Evolutionary conservation across 371 early-diverging fungal genomes (phyloP).

Genomic region (Pancytospora philotis): DNA sequence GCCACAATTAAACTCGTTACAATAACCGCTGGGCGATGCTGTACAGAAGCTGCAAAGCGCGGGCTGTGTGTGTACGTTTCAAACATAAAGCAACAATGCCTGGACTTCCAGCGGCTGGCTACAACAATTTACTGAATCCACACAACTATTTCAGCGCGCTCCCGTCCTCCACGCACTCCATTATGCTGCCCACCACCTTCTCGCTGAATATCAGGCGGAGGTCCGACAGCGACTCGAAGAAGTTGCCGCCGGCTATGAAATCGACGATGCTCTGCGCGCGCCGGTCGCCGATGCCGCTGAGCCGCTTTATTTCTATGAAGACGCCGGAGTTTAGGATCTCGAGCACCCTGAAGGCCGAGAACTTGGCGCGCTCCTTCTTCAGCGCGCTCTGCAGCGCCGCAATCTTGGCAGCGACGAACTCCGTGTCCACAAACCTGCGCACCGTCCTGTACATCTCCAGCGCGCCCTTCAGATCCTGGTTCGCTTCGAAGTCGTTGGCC

Average conservation of each 20-base stretch:
- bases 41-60: no score
- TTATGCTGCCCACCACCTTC: no score
- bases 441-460: slow-evolving; percentile 46
- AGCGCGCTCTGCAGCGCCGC: not conserved
- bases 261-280: slow-evolving; percentile 63
- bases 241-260: slow-evolving; percentile 46
- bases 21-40: no score
- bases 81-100: no score
- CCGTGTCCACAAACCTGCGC: slow-evolving; percentile 26
- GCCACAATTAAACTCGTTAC: no score
- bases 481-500: slow-evolving; percentile 33
- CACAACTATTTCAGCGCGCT: no score
- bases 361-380: slow-evolving; percentile 20
- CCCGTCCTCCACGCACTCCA: no score
- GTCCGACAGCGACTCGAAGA: slow-evolving; percentile 35
- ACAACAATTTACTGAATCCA: no score
- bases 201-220: slow-evolving; percentile 34
- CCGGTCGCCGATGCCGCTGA: slow-evolving; percentile 64
- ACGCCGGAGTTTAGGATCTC: slow-evolving; percentile 62
- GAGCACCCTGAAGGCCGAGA: slow-evolving; percentile 35
- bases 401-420: slow-evolving; percentile 28
- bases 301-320: slow-evolving; percentile 61
- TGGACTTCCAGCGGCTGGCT: no score
- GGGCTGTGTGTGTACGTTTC: no score
- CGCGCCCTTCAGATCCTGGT: slow-evolving; percentile 25